phyloP scores from a whole-genome alignment of 148 eudicot genomes.

The Cornus controversa region DNA sequence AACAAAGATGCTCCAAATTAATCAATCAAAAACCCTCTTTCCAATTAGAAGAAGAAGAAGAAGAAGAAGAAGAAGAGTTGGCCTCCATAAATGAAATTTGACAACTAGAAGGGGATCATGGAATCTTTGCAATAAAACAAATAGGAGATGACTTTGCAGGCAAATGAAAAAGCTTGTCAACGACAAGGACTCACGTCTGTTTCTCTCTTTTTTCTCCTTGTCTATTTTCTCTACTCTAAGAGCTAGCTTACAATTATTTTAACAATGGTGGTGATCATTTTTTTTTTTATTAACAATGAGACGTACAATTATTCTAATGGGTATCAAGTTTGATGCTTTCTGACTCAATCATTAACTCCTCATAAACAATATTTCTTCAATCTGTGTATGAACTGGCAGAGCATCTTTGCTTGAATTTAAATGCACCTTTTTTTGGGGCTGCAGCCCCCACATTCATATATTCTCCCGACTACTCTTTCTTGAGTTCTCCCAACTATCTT shows the following conservation, averaged over 20 bases:
- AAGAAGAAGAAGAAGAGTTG: slow-evolving; percentile 21
- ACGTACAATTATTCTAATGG: slow-evolving; percentile 18
- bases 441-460: background rate
- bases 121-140: slow-evolving; percentile 8
- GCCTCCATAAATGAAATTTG: slow-evolving; percentile 27
- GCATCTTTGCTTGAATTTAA: slow-evolving; percentile 27
- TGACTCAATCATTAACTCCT: slow-evolving; percentile 27
- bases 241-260: background rate
- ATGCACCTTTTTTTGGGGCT: background rate
- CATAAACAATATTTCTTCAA: slow-evolving; percentile 4
- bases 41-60: no score
- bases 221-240: background rate
- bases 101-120: slow-evolving; percentile 22
- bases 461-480: background rate
- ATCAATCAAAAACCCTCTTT: background rate
- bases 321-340: slow-evolving; percentile 17
- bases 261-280: slow-evolving; percentile 1
- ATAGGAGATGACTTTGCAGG: slow-evolving; percentile 14
- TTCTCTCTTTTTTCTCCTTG: slow-evolving; percentile 10
- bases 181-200: slow-evolving; percentile 41
- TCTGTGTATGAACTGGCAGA: slow-evolving; percentile 33
- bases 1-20: background rate
- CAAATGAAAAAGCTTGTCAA: slow-evolving; percentile 20
- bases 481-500: background rate
- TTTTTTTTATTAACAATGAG: background rate